phyloP scores from a whole-genome alignment of 208 protist genomes.

The Angomonas deanei region DNA sequence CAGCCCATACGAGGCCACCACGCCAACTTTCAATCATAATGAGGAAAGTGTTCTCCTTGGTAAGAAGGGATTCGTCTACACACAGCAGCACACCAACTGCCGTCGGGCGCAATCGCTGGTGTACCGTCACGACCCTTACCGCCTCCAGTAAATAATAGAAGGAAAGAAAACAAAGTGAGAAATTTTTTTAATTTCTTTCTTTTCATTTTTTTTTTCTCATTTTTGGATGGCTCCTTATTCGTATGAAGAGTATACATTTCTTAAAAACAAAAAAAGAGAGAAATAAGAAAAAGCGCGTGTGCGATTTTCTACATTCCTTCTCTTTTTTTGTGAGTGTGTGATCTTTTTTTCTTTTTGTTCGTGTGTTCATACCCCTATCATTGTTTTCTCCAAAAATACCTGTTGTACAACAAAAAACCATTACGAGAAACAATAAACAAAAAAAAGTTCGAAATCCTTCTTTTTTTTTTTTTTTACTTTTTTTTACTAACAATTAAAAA shows the following conservation, averaged over 20 bases:
- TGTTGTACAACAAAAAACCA: background rate
- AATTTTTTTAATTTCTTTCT: conserved; percentile 5
- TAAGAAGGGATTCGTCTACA: no score
- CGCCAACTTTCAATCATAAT: background rate
- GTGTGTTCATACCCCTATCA: background rate
- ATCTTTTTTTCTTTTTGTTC: conserved; percentile 2
- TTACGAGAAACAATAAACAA: background rate
- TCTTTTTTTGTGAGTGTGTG: no score
- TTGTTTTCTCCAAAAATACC: background rate
- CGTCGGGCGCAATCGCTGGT: background rate
- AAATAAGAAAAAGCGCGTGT: no score
- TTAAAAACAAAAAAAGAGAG: no score
- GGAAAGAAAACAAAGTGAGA: background rate
- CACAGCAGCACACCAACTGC: background rate
- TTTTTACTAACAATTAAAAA: background rate
- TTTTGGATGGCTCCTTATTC: background rate
- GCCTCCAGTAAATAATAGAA: background rate
- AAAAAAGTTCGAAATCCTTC: background rate
- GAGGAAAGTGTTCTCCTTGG: no score
- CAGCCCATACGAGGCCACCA: conserved; percentile 10
- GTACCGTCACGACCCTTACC: conserved; percentile 4
- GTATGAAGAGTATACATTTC: no score
- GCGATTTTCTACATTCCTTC: no score
- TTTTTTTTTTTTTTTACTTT: conserved; percentile 1
- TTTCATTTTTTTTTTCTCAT: conserved; percentile 11